Evolutionary conservation across 129 eudicot genomes (phyloP).

Genomic region (Pulicaria dysenterica): DNA sequence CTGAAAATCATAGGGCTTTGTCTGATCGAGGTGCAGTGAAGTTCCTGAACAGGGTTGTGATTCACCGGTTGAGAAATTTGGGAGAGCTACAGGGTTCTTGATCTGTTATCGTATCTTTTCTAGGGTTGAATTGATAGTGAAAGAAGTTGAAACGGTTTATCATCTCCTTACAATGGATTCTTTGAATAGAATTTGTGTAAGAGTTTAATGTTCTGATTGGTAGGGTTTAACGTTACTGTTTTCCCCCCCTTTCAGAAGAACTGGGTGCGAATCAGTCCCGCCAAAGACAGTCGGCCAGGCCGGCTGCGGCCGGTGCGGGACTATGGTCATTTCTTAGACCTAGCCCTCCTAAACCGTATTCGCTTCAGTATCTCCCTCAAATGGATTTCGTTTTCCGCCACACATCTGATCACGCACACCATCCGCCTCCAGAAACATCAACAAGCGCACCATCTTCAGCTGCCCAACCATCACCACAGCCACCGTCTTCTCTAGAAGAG

Average conservation of each 20-base stretch:
- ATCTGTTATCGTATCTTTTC: neutral
- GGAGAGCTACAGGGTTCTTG: constrained; percentile 5
- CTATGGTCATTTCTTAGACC: constrained; percentile 73
- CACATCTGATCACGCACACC: constrained; percentile 34
- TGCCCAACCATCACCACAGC: constrained; percentile 31
- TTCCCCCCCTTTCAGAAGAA: constrained; percentile 40
- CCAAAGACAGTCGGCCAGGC: constrained; percentile 75
- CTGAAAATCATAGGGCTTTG: neutral
- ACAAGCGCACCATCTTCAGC: constrained; percentile 46
- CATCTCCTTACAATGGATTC: constrained; percentile 15
- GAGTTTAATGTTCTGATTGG: constrained; percentile 8
- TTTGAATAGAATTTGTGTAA: neutral
- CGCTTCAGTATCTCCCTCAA: constrained; percentile 77
- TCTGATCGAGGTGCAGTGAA: constrained; percentile 30
- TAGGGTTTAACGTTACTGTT: constrained; percentile 18
- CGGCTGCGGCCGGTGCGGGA: constrained; percentile 74
- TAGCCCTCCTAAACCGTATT: constrained; percentile 62
- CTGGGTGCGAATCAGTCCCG: constrained; percentile 99
- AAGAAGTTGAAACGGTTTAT: constrained; percentile 13
- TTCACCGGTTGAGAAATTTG: neutral
- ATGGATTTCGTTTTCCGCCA: constrained; percentile 89
- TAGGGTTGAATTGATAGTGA: constrained; percentile 15
- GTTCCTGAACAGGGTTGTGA: constrained; percentile 11
- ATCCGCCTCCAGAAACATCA: constrained; percentile 38
- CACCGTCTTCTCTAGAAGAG: constrained; percentile 61